Evolutionary conservation across 257 asterid genomes (phyloP).

Genomic region (Coffea eugenioides): DNA sequence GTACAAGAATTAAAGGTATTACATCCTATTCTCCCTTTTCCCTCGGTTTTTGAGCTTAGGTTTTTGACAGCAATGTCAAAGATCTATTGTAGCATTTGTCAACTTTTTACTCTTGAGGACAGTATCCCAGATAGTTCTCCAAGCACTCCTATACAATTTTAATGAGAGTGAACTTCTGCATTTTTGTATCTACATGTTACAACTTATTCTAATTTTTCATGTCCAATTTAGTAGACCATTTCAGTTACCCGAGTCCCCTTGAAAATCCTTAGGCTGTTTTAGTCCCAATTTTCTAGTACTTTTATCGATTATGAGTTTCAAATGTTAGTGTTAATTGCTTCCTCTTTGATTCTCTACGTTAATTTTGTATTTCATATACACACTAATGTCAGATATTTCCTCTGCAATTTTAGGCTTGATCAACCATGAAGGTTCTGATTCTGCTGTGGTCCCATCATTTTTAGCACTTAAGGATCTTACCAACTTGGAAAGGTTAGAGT

Average conservation of each 20-base stretch:
- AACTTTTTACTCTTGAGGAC: background rate
- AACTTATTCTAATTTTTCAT: background rate
- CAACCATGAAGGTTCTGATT: conserved; percentile 25
- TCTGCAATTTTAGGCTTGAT: conserved; percentile 43
- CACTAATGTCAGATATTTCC: background rate
- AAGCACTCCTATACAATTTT: background rate
- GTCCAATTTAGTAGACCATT: too few species aligned
- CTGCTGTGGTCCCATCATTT: conserved; percentile 45
- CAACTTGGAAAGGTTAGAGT: conserved; percentile 61
- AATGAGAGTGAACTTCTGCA: background rate
- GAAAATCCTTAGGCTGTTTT: background rate
- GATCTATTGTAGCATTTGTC: background rate
- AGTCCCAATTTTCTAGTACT: too few species aligned
- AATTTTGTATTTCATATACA: background rate
- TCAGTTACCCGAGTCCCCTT: background rate
- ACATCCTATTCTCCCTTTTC: background rate
- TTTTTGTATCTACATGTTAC: background rate
- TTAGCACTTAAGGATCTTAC: conserved; percentile 47
- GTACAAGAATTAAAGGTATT: conserved; percentile 69
- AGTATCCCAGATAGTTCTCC: background rate
- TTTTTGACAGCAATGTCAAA: background rate
- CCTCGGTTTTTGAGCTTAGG: background rate
- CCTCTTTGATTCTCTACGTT: background rate
- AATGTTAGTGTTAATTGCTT: background rate
- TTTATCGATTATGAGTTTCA: background rate